Conservation (phyloP, 2,329 filamentous ascomycete genomes). For the Fusarium begoniae region DNA sequence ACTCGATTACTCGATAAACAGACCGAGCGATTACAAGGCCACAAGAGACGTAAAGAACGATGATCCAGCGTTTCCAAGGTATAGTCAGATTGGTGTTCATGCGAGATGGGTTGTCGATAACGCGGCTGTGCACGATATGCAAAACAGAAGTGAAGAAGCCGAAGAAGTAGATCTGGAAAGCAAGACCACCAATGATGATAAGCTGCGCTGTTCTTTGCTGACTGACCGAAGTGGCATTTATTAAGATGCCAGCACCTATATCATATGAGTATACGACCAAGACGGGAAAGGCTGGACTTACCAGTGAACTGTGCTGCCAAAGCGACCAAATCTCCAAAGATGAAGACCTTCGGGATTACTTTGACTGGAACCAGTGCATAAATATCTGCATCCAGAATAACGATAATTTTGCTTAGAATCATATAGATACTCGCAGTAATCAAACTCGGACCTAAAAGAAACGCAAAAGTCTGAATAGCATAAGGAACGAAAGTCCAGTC, state of each 20-base stretch:
- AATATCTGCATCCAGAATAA: constrained; percentile 46
- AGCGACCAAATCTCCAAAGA: constrained; percentile 57
- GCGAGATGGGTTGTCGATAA: constrained; percentile 6
- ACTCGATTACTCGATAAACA: constrained; percentile 53
- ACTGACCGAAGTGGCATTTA: constrained; percentile 30
- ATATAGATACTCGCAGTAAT: constrained; percentile 57
- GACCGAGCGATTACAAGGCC: constrained; percentile 51
- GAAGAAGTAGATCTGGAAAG: constrained; percentile 64
- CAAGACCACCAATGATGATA: constrained; percentile 60
- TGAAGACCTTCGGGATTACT: constrained; percentile 59
- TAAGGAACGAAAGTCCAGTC: constrained; percentile 45
- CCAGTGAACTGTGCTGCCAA: constrained; percentile 44
- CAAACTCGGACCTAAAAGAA: constrained; percentile 49
- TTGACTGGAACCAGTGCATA: constrained; percentile 53
- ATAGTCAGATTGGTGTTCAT: not conserved
- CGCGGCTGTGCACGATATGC: constrained; percentile 52
- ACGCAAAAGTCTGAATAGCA: constrained; percentile 49
- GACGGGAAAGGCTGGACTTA: fast-evolving
- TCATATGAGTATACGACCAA: not conserved
- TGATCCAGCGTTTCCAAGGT: constrained; percentile 44
- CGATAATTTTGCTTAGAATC: constrained; percentile 53
- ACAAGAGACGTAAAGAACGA: constrained; percentile 32
- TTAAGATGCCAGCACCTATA: constrained; percentile 32
- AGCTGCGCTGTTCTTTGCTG: constrained; percentile 49
- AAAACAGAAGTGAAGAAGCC: constrained; percentile 59